phyloP scores from a whole-genome alignment of 2,329 filamentous ascomycete species.

The Colletotrichum sojae region DNA sequence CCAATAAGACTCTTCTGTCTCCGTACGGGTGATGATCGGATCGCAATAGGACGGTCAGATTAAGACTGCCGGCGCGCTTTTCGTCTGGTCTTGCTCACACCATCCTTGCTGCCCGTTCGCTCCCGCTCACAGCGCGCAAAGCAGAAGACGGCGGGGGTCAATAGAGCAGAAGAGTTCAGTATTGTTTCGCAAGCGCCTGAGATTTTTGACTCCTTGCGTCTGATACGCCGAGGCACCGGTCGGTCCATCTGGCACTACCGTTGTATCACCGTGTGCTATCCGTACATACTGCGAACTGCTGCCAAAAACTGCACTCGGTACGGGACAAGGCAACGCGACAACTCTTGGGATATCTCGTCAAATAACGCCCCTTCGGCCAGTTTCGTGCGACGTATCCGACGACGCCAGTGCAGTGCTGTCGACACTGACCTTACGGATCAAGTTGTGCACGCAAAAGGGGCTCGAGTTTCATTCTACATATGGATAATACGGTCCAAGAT shows the following conservation, averaged over 20 bases:
- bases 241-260: constrained; percentile 34
- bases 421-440: neutral
- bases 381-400: constrained; percentile 15
- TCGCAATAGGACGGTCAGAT: neutral
- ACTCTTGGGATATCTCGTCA: neutral
- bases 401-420: neutral
- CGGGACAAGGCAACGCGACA: neutral
- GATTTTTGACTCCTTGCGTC: constrained; percentile 9
- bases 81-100: constrained; percentile 9
- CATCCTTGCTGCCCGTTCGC: constrained; percentile 18
- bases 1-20: too few relatives aligned
- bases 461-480: neutral
- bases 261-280: constrained; percentile 24
- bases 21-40: neutral
- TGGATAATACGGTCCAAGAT: neutral
- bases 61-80: neutral
- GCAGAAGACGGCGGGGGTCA: neutral
- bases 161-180: neutral
- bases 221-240: constrained; percentile 31
- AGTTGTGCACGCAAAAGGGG: neutral
- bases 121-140: constrained; percentile 5
- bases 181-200: neutral
- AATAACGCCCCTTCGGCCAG: constrained; percentile 13
- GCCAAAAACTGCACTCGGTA: neutral
- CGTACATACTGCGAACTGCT: too few relatives aligned